Conservation (phyloP, 2,329 filamentous ascomycete species). For the Xylaria sp. region DNA sequence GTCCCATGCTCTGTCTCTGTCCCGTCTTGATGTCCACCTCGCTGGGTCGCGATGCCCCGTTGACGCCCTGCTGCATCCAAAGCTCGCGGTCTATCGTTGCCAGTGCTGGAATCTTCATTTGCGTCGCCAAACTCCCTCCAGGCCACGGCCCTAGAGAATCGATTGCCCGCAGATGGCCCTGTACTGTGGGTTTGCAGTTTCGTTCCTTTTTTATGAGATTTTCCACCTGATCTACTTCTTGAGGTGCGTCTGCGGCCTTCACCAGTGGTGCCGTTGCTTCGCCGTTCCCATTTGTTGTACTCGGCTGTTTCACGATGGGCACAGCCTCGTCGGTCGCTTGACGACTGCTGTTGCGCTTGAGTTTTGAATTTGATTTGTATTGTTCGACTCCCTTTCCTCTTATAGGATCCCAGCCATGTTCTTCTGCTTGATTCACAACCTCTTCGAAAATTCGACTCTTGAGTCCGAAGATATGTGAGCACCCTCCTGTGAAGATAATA, state of each 20-base stretch:
- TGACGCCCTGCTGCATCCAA: constrained; percentile 74
- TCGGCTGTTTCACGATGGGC: constrained; percentile 37
- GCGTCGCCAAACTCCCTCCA: constrained; percentile 75
- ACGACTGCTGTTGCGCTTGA: constrained; percentile 50
- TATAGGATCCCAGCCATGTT: constrained; percentile 81
- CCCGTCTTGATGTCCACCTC: constrained; percentile 67
- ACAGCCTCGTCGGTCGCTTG: constrained; percentile 41
- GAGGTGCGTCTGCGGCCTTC: constrained; percentile 57
- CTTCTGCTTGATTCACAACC: constrained; percentile 71
- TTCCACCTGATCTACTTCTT: constrained; percentile 68
- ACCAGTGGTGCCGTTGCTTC: constrained; percentile 49
- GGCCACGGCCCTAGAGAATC: constrained; percentile 79
- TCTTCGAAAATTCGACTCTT: constrained; percentile 82
- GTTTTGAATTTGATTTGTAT: constrained; percentile 58
- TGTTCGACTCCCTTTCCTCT: constrained; percentile 73
- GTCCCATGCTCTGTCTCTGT: constrained; percentile 72
- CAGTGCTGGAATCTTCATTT: constrained; percentile 74
- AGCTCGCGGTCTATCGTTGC: constrained; percentile 76
- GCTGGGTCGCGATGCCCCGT: constrained; percentile 67
- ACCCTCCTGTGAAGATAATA: constrained; percentile 86
- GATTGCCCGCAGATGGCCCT: constrained; percentile 71
- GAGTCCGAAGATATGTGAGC: constrained; percentile 80
- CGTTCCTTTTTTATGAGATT: constrained; percentile 61
- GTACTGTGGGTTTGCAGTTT: constrained; percentile 55
- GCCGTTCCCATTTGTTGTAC: constrained; percentile 40